phyloP scores from a whole-genome alignment of 129 eudicot species.

The Pulicaria dysenterica region DNA sequence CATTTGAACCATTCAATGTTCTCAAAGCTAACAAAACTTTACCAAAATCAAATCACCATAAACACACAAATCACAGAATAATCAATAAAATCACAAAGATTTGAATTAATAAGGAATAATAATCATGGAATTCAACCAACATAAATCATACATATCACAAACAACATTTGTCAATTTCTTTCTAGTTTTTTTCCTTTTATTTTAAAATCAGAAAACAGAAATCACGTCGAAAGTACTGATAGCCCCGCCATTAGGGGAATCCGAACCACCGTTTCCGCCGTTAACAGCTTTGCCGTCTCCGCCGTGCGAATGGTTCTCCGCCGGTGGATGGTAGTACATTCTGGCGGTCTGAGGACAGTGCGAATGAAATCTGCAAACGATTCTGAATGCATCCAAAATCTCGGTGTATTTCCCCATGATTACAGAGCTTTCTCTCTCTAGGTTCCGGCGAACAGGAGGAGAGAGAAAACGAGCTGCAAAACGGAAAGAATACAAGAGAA shows the following conservation, averaged over 20 bases:
- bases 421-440: conserved; percentile 33
- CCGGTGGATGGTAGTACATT: conserved; percentile 89
- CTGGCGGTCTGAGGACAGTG: conserved; percentile 96
- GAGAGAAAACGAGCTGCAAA: conserved; percentile 30
- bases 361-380: conserved; percentile 74
- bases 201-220: conserved; percentile 34
- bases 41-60: neutral
- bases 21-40: neutral
- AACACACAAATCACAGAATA: neutral
- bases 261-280: conserved; percentile 22
- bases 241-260: neutral
- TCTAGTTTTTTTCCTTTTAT: no score
- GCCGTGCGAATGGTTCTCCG: conserved; percentile 37
- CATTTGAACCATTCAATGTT: conserved; percentile 26
- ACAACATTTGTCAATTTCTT: conserved; percentile 21
- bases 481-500: conserved; percentile 16
- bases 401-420: conserved; percentile 69
- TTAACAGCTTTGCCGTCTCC: conserved; percentile 22
- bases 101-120: conserved; percentile 1
- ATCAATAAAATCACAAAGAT: conserved; percentile 4
- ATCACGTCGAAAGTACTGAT: conserved; percentile 34
- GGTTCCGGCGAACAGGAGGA: conserved; percentile 10
- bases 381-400: conserved; percentile 68
- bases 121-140: conserved; percentile 20
- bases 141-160: conserved; percentile 11